These are phyloP conservation scores for Phytophthora brassicae DNA, from an alignment of 352 stramenopile genomes.

Conservation along the genomic window DNA sequence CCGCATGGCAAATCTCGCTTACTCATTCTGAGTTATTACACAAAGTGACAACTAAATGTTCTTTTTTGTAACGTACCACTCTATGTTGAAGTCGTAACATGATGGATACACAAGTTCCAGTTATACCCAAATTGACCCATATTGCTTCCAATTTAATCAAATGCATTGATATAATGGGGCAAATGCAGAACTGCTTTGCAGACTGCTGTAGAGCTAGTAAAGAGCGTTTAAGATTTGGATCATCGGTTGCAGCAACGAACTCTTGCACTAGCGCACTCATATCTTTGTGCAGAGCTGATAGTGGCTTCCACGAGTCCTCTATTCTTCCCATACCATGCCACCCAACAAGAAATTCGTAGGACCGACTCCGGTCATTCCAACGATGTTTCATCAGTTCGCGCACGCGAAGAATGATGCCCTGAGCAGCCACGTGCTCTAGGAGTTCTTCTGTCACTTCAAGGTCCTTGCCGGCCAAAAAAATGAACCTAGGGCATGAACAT, in stretches of 20 bases:
- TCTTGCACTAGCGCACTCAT: neutral
- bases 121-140: neutral
- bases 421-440: neutral
- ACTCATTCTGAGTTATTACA: neutral
- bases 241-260: neutral
- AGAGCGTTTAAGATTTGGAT: neutral
- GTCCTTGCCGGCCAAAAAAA: neutral
- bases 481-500: neutral
- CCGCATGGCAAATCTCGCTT: neutral
- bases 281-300: neutral
- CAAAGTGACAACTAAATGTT: no score
- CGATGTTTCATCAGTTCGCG: neutral
- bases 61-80: neutral
- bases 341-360: neutral
- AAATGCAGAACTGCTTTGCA: neutral
- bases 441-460: neutral
- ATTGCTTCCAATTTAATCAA: no score
- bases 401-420: neutral
- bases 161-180: no score
- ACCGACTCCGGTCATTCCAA: neutral
- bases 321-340: neutral
- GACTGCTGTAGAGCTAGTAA: neutral
- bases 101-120: neutral
- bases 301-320: neutral
- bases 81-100: neutral